Evolutionary conservation across 768 basidiomycete species (phyloP), one percentile per base, ranked within the genome.

Genomic region (Tubosaeta brunneosetosa): DNA sequence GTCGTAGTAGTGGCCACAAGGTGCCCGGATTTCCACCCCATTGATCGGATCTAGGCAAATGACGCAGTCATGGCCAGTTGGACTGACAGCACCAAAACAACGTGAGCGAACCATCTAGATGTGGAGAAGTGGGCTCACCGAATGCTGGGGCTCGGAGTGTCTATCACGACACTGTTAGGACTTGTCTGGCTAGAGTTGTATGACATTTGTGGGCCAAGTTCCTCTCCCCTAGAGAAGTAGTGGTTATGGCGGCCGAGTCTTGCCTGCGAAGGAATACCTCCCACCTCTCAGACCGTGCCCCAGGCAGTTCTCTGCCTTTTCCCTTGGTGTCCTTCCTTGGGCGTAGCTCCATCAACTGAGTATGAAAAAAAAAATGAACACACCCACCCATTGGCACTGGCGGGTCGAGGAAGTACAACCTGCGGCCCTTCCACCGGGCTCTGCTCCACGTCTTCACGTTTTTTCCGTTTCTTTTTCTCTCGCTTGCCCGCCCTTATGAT

Each of bases 1-100:
- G 50, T 72, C 72, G 51, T 73, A 74, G 53, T 55, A 51, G 55
- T 76, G 69, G 33, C 64, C 62, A 48, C 74, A 75, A 2, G 67
- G 67, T 0, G 66, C 62, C 3, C 51, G 60, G 9, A 72, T 25
- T 53, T 65, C 65, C 1, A 42, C 37, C 17, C 57, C 64, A 14
- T 40, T 26, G 27, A 71, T 72, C 19, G 17, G 17, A 34, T 74
- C 72, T 34, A 56, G 61, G 51, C 73, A 74, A 10, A 71, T 57
- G 22, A 71, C 65, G 53, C 72, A 73, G 17, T 61, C 55, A 34
- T 71, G 62, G 44, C 67, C 62, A 29, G 38, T 40, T 40, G 38
- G 38, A 8, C 38, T 40, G 27, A 4, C 27, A 17, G 10, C 8
- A 2, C 19, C 19, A 40, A 9, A 19, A 19, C n/a, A 8, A 27